phyloP scores from a whole-genome alignment of 305 asterid genomes.

The Solanum hybrid region DNA sequence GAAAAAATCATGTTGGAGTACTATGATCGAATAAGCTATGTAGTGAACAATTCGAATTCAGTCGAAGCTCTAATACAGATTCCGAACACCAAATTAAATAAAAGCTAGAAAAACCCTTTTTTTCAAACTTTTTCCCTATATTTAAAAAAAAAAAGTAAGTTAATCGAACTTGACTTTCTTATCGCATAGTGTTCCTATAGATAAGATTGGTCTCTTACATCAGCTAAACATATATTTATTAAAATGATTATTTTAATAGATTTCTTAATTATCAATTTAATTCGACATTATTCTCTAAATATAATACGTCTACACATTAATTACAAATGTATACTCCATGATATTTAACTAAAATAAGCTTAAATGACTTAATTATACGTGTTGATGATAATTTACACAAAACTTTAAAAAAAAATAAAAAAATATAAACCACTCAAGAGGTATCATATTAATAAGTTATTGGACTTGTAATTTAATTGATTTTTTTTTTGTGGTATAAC shows the following conservation, averaged over 20 bases:
- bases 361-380: background rate
- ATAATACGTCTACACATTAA: background rate
- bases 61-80: accelerated
- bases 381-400: background rate
- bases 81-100: background rate
- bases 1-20: background rate
- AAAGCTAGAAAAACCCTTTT: background rate
- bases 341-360: background rate
- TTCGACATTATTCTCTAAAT: background rate
- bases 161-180: background rate
- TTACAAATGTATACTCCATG: background rate
- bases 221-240: background rate
- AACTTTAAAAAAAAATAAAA: too few species aligned
- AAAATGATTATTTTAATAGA: background rate
- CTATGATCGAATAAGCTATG: accelerated
- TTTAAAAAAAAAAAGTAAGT: background rate
- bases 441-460: background rate
- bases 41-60: accelerated
- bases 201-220: background rate
- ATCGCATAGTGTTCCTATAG: background rate
- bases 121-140: background rate
- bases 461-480: too few species aligned
- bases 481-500: too few species aligned
- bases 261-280: background rate
- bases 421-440: background rate